Evolutionary conservation across 108 stramenopile genomes (phyloP).

Genomic region (Asterionellopsis glacialis): DNA sequence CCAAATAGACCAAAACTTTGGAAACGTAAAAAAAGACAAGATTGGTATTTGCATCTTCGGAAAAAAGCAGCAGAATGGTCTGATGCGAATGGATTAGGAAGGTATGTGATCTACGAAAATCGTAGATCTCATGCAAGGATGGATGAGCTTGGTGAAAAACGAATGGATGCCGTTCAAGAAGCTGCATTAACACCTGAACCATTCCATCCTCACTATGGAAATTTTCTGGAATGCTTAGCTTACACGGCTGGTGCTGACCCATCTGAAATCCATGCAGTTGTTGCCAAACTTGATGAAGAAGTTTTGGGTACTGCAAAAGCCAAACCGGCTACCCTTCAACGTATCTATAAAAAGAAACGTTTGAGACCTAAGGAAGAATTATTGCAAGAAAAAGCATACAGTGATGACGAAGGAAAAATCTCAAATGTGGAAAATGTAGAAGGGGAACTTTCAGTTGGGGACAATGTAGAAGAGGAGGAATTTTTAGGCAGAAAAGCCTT

Average conservation of each 20-base stretch:
- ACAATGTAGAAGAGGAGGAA: no score
- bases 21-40: background rate
- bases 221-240: slow-evolving; percentile 25
- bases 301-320: background rate
- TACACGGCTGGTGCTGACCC: slow-evolving; percentile 11
- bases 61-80: background rate
- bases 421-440: no score
- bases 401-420: background rate
- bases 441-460: no score
- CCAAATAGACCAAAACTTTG: slow-evolving; percentile 2
- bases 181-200: background rate
- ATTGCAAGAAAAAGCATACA: background rate
- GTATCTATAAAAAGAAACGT: no score
- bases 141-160: background rate
- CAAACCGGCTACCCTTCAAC: no score
- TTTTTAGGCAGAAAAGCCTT: no score
- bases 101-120: background rate
- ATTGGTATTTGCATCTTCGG: background rate
- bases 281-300: background rate
- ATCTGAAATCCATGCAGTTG: slow-evolving; percentile 1
- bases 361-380: background rate
- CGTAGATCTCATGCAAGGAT: background rate
- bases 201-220: slow-evolving; percentile 13
- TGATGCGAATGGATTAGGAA: background rate
- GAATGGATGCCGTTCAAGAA: background rate